These are phyloP conservation scores for Tagetes patula DNA, from an alignment of 129 eudicot species.

Conservation along the genomic window DNA sequence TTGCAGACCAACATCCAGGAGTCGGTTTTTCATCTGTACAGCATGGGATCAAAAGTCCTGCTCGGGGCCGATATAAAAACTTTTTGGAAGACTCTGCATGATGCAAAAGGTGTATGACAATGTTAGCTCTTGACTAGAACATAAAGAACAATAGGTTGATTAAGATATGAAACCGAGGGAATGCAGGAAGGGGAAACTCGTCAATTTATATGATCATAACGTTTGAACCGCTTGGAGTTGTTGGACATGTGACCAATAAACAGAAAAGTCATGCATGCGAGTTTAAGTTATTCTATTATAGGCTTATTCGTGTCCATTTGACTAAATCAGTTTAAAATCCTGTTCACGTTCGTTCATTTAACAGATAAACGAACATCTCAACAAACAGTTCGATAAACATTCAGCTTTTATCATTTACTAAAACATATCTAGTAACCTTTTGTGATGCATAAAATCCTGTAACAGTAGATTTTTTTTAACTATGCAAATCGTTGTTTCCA, in stretches of 20 bases:
- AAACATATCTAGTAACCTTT: not conserved
- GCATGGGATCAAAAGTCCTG: constrained; percentile 69
- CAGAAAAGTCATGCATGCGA: too few species aligned
- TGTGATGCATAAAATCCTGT: not conserved
- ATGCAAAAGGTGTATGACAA: constrained; percentile 3
- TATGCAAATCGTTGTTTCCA: not conserved
- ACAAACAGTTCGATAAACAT: not conserved
- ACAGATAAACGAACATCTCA: not conserved
- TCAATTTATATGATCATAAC: not conserved
- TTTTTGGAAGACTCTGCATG: constrained; percentile 60
- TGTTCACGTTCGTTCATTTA: not conserved
- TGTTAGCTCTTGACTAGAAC: not conserved
- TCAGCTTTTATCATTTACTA: not conserved
- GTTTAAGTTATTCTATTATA: not conserved
- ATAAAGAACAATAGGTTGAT: not conserved
- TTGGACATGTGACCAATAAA: not conserved
- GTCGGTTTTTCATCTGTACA: constrained; percentile 59
- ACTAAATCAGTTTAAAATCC: not conserved
- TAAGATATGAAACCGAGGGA: not conserved
- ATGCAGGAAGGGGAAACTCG: not conserved
- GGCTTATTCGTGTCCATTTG: not conserved
- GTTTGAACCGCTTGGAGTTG: not conserved
- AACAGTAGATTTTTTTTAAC: not conserved
- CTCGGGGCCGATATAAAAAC: constrained; percentile 71
- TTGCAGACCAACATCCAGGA: constrained; percentile 74